Percentiles rank a stretch among this genome's conserved stretches.
Conservation (phyloP, 305 asterid genomes). For the Caryopteris hybrid region DNA sequence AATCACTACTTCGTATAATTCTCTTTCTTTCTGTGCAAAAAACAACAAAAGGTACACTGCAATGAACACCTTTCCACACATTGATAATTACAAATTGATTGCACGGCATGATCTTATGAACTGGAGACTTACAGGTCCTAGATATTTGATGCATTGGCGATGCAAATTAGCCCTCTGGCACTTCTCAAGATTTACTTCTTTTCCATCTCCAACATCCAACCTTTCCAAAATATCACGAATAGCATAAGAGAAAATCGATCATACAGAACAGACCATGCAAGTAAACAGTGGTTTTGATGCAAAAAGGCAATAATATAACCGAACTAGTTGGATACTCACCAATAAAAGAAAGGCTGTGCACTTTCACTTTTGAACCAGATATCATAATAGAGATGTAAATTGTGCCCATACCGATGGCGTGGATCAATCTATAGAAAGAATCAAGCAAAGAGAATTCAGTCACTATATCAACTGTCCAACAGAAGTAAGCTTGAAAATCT, state of each 20-base stretch:
- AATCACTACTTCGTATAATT: slow-evolving; percentile 44
- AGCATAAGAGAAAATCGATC: not conserved
- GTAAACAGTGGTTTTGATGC: no score
- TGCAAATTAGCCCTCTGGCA: slow-evolving; percentile 55
- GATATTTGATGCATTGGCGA: slow-evolving; percentile 60
- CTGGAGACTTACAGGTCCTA: slow-evolving; percentile 52
- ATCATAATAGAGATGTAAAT: slow-evolving; percentile 80
- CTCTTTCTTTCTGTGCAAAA: slow-evolving; percentile 51
- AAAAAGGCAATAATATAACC: no score
- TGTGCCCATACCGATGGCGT: slow-evolving; percentile 95
- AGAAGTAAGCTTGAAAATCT: not conserved
- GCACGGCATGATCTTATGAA: not conserved
- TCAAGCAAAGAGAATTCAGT: no score
- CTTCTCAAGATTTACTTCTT: slow-evolving; percentile 54
- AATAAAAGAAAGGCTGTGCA: slow-evolving; percentile 88
- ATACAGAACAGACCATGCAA: no score
- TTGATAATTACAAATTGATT: no score
- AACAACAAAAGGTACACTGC: slow-evolving; percentile 1
- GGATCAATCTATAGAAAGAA: slow-evolving; percentile 72
- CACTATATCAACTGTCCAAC: no score
- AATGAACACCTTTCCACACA: no score
- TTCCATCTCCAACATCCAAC: slow-evolving; percentile 82
- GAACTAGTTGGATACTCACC: slow-evolving; percentile 59
- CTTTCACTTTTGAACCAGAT: slow-evolving; percentile 87
- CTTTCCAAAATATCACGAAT: slow-evolving; percentile 16